Evolutionary conservation across 352 stramenopile species (phyloP).

Genomic region (Globisporangium alternatum): DNA sequence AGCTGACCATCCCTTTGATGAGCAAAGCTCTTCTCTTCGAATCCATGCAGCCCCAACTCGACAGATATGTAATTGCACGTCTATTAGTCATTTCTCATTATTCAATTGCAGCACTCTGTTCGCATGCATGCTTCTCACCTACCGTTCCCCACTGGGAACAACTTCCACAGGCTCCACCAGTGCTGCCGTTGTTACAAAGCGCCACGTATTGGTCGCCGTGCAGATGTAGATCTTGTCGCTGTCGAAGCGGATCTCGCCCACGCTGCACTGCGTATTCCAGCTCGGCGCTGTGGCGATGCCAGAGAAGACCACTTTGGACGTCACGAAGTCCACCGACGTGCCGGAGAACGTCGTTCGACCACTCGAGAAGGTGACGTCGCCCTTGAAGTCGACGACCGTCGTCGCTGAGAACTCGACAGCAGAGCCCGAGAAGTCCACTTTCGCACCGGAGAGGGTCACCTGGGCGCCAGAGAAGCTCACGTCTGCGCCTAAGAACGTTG

Average conservation of each 20-base stretch:
- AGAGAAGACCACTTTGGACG: slow-evolving; percentile 15
- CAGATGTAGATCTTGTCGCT: slow-evolving; percentile 12
- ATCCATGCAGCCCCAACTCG: too few relatives aligned
- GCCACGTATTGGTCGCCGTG: background rate
- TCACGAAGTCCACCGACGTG: slow-evolving; percentile 12
- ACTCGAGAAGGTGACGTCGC: slow-evolving; percentile 2
- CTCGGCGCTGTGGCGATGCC: slow-evolving; percentile 5
- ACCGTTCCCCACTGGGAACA: background rate
- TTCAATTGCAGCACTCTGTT: background rate
- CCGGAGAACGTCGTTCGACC: slow-evolving; percentile 9
- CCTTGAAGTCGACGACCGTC: slow-evolving; percentile 11
- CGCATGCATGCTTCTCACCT: too few relatives aligned
- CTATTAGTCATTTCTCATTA: background rate
- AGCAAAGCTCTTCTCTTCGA: too few relatives aligned
- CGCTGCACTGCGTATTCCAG: slow-evolving; percentile 7
- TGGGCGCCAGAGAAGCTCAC: slow-evolving; percentile 5
- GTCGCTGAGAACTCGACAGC: slow-evolving; percentile 14
- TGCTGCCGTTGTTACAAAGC: background rate
- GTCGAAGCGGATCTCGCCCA: slow-evolving; percentile 17
- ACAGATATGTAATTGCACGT: too few relatives aligned
- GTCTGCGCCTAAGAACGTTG: slow-evolving; percentile 7
- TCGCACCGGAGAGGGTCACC: slow-evolving; percentile 3
- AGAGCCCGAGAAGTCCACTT: slow-evolving; percentile 13
- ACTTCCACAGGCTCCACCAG: background rate
- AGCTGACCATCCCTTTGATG: too few relatives aligned